Percentiles rank a stretch among this genome's conserved stretches.
Conservation (phyloP, 345 rosid genomes). For the Aquilaria sinensis region DNA sequence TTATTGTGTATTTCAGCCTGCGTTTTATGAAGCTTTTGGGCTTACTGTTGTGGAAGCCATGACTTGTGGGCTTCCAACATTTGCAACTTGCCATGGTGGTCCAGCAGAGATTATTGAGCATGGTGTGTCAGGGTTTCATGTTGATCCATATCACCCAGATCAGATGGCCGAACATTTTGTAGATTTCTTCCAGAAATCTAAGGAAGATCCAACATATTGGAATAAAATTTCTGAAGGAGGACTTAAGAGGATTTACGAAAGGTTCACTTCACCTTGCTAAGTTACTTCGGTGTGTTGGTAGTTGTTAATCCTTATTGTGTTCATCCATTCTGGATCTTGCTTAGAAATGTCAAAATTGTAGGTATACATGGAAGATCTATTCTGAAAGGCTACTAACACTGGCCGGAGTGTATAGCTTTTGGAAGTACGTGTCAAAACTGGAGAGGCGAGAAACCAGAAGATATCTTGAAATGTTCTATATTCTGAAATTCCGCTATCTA, state of each 20-base stretch:
- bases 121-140: constrained; percentile 81
- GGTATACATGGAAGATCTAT: constrained; percentile 96
- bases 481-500: constrained; percentile 86
- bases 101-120: constrained; percentile 94
- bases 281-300: background rate
- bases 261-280: constrained; percentile 24
- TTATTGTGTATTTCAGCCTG: constrained; percentile 52
- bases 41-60: constrained; percentile 96
- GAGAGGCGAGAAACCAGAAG: constrained; percentile 89
- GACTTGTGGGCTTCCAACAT: constrained; percentile 97
- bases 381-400: constrained; percentile 88
- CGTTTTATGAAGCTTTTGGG: constrained; percentile 97
- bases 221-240: constrained; percentile 66
- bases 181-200: constrained; percentile 65
- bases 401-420: constrained; percentile 96
- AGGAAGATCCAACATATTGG: constrained; percentile 79
- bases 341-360: constrained; percentile 19
- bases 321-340: constrained; percentile 11
- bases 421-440: constrained; percentile 88
- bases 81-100: constrained; percentile 95
- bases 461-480: constrained; percentile 98
- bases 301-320: background rate
- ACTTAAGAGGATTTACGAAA: constrained; percentile 77
- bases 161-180: constrained; percentile 52
- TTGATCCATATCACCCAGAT: constrained; percentile 95